A percentile compares a stretch with the other conserved stretches of the same genome.
Conservation (phyloP, 306 rosid species). For the Ceratonia siliqua region DNA sequence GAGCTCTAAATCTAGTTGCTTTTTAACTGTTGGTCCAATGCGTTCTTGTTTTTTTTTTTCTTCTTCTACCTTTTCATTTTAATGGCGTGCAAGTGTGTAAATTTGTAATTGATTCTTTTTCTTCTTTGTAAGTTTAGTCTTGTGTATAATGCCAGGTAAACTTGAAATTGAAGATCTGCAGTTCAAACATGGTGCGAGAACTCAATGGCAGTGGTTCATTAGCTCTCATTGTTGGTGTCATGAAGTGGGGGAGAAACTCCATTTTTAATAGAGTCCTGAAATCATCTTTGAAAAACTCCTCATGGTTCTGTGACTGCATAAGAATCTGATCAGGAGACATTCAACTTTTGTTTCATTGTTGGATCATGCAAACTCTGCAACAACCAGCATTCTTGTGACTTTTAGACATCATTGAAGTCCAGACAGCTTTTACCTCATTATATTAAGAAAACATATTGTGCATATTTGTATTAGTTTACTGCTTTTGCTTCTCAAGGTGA, state of each 20-base stretch:
- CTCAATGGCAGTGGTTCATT: not conserved
- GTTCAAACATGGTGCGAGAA: not conserved
- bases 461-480: not conserved
- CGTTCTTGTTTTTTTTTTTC: too few relatives aligned
- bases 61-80: not conserved
- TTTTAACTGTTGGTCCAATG: too few relatives aligned
- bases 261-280: not conserved
- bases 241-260: not conserved
- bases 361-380: not conserved
- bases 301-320: not conserved
- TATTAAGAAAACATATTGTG: not conserved
- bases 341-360: not conserved
- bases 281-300: not conserved
- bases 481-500: slow-evolving; percentile 19
- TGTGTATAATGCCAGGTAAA: not conserved
- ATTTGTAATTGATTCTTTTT: not conserved
- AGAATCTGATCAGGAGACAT: not conserved
- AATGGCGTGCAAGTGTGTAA: not conserved
- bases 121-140: slow-evolving; percentile 9
- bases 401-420: not conserved
- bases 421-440: not conserved
- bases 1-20: not conserved
- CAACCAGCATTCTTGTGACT: not conserved
- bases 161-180: slow-evolving; percentile 2
- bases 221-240: not conserved